Conservation (phyloP, 1,284 basidiomycete genomes). For the Flammula alnicola region DNA sequence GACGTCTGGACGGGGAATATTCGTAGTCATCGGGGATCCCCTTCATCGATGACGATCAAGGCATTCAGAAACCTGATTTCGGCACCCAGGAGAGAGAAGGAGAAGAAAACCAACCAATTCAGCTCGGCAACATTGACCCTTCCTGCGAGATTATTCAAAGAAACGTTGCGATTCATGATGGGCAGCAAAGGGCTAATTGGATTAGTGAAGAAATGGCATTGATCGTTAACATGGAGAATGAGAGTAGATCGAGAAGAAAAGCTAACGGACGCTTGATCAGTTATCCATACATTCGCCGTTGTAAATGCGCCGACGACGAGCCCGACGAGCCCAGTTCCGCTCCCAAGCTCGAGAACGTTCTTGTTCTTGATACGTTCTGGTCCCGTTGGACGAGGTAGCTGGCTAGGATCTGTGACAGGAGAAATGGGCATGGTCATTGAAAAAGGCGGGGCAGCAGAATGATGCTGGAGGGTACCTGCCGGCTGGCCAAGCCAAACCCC, state of each 20-base stretch:
- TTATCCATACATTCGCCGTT: conserved; percentile 69
- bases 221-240: conserved; percentile 24
- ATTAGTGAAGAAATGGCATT: conserved; percentile 14
- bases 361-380: conserved; percentile 53
- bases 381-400: conserved; percentile 70
- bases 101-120: conserved; percentile 64
- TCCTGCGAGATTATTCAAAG: conserved; percentile 60
- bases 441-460: conserved; percentile 8
- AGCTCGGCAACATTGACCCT: conserved; percentile 70
- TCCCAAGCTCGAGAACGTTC: conserved; percentile 82
- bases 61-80: conserved; percentile 29
- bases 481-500: conserved; percentile 91
- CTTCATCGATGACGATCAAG: conserved; percentile 39
- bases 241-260: conserved; percentile 17
- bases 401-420: conserved; percentile 65
- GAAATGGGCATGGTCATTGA: conserved; percentile 10
- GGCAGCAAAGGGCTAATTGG: conserved; percentile 66
- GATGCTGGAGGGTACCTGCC: conserved; percentile 68
- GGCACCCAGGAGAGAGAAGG: conserved; percentile 1
- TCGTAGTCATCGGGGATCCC: conserved; percentile 54
- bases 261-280: conserved; percentile 83
- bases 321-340: conserved; percentile 90
- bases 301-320: conserved; percentile 78
- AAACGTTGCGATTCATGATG: conserved; percentile 77
- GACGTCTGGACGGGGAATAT: conserved; percentile 60